Evolutionary conservation across 352 stramenopile species (phyloP).

Genomic region (Phytopythium chamaehyphon): DNA sequence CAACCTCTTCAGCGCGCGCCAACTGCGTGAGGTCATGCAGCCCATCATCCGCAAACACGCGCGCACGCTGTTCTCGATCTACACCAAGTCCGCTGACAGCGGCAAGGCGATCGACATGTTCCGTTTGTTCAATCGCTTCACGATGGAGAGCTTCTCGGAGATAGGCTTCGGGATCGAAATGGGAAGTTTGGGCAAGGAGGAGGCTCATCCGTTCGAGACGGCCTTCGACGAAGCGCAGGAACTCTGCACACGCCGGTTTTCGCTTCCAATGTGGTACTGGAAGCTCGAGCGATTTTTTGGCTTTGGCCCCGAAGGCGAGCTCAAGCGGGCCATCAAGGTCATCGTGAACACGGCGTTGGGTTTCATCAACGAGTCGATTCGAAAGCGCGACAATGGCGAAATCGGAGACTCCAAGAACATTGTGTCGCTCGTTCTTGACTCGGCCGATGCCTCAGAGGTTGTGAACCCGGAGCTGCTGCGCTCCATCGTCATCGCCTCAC

Average conservation of each 20-base stretch:
- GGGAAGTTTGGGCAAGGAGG: constrained; percentile 7
- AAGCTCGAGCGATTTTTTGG: constrained; percentile 28
- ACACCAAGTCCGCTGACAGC: constrained; percentile 7
- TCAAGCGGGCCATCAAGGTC: constrained; percentile 18
- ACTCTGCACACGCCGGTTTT: constrained; percentile 31
- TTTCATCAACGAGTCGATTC: constrained; percentile 22
- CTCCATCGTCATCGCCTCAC: constrained; percentile 55
- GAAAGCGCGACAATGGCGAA: constrained; percentile 13
- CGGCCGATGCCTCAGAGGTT: constrained; percentile 11
- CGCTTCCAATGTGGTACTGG: constrained; percentile 40
- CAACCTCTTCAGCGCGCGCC: constrained; percentile 21
- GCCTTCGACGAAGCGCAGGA: constrained; percentile 29
- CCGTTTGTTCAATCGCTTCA: constrained; percentile 31
- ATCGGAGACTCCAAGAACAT: constrained; percentile 19
- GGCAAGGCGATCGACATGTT: constrained; percentile 16
- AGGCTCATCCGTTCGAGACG: constrained; percentile 23
- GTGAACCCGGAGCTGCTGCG: constrained; percentile 41
- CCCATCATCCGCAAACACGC: constrained; percentile 13
- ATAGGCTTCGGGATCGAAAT: constrained; percentile 50
- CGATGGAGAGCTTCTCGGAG: constrained; percentile 43
- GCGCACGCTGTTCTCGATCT: constrained; percentile 6
- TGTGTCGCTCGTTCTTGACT: constrained; percentile 26
- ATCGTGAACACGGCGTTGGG: constrained; percentile 27
- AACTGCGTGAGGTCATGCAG: constrained; percentile 25
- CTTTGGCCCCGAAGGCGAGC: constrained; percentile 20